Evolutionary conservation across 1,139 yeast species (phyloP), one percentile per base, ranked within the genome.

Genomic region (Eremothecium cymbalariae): DNA sequence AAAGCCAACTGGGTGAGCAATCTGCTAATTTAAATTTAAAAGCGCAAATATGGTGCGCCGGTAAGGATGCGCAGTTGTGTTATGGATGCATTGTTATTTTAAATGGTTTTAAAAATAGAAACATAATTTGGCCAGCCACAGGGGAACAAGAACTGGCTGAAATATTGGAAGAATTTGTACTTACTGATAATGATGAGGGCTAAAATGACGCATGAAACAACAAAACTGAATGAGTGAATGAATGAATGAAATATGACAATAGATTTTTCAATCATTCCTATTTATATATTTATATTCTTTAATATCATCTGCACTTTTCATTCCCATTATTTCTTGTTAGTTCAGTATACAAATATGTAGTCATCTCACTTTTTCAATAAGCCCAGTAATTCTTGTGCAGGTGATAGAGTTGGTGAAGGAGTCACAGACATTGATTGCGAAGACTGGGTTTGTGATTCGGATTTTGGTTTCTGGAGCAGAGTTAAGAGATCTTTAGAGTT

Each of bases 31-130:
- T 34, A 11, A 27, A 34, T 29, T 46, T 39, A 41, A 48, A 33
- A 41, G 44, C 28, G 28, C 22, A 37, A 16, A 41, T 38, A 9
- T 43, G 44, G 24, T 36, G 37, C 9, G 40, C 43, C n/a, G 50
- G 49, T 4, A 23, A 39, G 2, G 41, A 46, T 2, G 44, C 64
- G 1, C 54, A 63, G 17, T 50, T 81, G 9, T 84, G 95, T 50
- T 84, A 83, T 51, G 95, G 94, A 1, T 84, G 95, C 53, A 68
- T 77, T 31, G 78, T 80, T 1, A 70, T 77, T 18, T 54, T 80
- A 37, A 63, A 63, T 14, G 68, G 72, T 2, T 66, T 68, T 3
- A 61, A 62, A 2, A 57, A 63, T 3, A 55, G 60, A n/a, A 62
- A 63, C 1, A 54, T 75, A 13, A 45, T 53, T 2, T 79, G 88